These are phyloP conservation scores for Populus hybrid DNA, from an alignment of 441 rosid genomes.

Conservation along the genomic window DNA sequence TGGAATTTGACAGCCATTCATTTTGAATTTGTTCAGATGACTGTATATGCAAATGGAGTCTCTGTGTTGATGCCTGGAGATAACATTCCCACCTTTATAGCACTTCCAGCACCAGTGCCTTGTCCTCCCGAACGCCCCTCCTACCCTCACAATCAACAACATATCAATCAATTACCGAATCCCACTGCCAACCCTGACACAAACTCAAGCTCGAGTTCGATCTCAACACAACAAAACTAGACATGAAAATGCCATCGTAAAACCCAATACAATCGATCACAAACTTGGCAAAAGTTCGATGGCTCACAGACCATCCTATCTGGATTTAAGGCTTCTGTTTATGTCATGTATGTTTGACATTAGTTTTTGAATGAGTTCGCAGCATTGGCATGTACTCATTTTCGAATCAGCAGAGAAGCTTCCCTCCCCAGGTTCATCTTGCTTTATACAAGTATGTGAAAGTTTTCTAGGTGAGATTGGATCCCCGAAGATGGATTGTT, in stretches of 20 bases:
- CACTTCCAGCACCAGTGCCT: slow-evolving; percentile 65
- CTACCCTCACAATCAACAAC: slow-evolving; percentile 40
- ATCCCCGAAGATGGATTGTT: slow-evolving; percentile 20
- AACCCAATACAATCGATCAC: neutral
- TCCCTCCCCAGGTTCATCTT: slow-evolving; percentile 11
- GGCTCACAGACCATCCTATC: slow-evolving; percentile 1
- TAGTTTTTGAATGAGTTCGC: slow-evolving; percentile 21
- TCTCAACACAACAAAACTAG: slow-evolving; percentile 35
- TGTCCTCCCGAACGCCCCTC: slow-evolving; percentile 35
- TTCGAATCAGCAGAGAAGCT: slow-evolving; percentile 4
- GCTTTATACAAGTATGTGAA: slow-evolving; percentile 6
- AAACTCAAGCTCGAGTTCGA: slow-evolving; percentile 28
- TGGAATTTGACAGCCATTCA: neutral
- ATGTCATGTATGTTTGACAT: slow-evolving; percentile 18
- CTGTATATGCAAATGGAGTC: slow-evolving; percentile 69
- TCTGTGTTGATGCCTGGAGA: slow-evolving; percentile 98
- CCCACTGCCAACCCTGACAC: slow-evolving; percentile 3
- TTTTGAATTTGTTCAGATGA: slow-evolving; percentile 51
- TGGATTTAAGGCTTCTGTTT: slow-evolving; percentile 15
- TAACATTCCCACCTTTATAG: slow-evolving; percentile 80
- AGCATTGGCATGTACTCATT: slow-evolving; percentile 12
- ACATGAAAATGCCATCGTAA: neutral
- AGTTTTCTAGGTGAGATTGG: slow-evolving; percentile 15
- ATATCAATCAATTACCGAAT: slow-evolving; percentile 21
- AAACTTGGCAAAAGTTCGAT: neutral